Evolutionary conservation across 2,329 filamentous ascomycete genomes (phyloP), one percentile per base, ranked within the genome.

Genomic region (Fusarium sp.): DNA sequence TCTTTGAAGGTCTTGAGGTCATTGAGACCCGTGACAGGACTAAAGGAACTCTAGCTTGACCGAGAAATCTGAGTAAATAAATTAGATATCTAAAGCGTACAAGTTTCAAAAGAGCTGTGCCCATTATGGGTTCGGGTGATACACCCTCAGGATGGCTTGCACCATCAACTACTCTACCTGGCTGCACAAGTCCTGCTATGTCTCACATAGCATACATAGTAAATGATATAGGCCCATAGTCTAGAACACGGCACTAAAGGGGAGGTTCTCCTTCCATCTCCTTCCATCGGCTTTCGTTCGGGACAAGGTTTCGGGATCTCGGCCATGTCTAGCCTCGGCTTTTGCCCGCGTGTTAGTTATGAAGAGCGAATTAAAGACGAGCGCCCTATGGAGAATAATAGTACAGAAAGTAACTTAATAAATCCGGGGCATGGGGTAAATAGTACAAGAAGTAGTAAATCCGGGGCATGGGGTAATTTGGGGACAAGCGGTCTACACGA

Each of bases 1-100:
- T 58, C 44, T 11, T 46, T 67, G 22, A 60, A 64, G 22, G 40
- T 57, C 17, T 49, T 67, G 53, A 53, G 55, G 24, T 62, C 27
- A 6, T 17, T 51, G 24, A 51, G 46, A 51, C 46, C 46, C 16
- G 46, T 51, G 24, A 51, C 24, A 20, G 46, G 24, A 29, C 12
- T 9, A 10, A 31, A 51, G 46, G 8, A 29, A n/a, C 16, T 51
- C 12, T 51, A 51, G 46, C 46, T 16, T 29, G 22, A 29, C 24
- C 8, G 31, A 24, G 46, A 9, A 27, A 51, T 29, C 24, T 17
- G 14, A 49, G 22, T 49, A 49, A 49, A 49, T 49, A 49, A 16
- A 16, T 27, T 29, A 17, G 46, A 51, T 2, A 51, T 51, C 46
- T 31, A 27, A 17, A 51, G 46, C 20, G 31, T n/a, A 27, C 8